These are phyloP conservation scores for Hypomontagnella submonticulosa DNA, from an alignment of 495 filamentous ascomycete genomes.

Conservation along the genomic window DNA sequence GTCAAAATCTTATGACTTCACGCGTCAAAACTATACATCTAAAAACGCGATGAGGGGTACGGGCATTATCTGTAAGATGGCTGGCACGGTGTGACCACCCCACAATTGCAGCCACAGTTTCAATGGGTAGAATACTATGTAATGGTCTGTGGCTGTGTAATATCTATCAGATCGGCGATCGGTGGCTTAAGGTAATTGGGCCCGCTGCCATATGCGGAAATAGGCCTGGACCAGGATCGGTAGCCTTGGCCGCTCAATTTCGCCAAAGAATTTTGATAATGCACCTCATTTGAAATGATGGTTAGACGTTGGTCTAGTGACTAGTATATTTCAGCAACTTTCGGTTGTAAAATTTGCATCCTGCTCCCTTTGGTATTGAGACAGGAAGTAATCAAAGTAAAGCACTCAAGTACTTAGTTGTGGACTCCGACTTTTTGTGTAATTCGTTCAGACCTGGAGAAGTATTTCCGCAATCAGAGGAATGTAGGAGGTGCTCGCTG, in stretches of 20 bases:
- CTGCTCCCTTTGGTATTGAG: too few relatives aligned
- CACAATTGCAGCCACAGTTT: slow-evolving; percentile 8
- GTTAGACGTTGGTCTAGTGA: slow-evolving; percentile 3
- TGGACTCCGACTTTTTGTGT: too few relatives aligned
- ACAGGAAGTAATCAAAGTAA: too few relatives aligned
- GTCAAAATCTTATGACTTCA: slow-evolving; percentile 25
- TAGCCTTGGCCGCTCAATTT: slow-evolving; percentile 25
- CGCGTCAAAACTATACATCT: slow-evolving; percentile 30
- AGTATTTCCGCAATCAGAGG: slow-evolving; percentile 14
- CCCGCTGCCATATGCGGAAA: slow-evolving; percentile 13
- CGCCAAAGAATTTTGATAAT: slow-evolving; percentile 22
- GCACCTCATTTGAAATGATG: slow-evolving; percentile 17
- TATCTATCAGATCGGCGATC: slow-evolving; percentile 17
- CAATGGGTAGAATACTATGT: background rate
- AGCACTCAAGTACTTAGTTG: too few relatives aligned
- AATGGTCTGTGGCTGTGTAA: background rate
- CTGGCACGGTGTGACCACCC: background rate
- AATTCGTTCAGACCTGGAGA: slow-evolving; percentile 9
- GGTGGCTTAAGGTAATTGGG: slow-evolving; percentile 7
- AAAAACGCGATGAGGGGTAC: slow-evolving; percentile 42
- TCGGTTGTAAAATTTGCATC: background rate
- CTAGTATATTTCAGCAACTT: background rate
- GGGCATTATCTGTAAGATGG: too few relatives aligned
- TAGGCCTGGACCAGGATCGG: background rate
- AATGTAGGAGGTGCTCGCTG: slow-evolving; percentile 22